phyloP scores from a whole-genome alignment of 208 protist species.

The Angomonas ambiguus region DNA sequence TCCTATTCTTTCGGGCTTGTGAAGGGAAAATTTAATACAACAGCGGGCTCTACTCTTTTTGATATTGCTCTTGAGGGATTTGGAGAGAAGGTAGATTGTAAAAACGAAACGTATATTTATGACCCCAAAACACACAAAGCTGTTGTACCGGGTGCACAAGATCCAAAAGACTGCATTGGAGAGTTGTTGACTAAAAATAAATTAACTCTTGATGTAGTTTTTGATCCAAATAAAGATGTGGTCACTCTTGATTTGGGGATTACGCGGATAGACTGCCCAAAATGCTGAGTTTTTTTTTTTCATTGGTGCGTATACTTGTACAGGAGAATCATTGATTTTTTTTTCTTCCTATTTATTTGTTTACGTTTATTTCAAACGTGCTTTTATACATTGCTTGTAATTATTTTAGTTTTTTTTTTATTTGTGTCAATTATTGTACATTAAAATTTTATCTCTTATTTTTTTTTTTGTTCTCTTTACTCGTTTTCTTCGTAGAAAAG shows the following conservation, averaged over 20 bases:
- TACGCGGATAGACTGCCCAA: conserved; percentile 36
- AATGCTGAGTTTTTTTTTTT: no score
- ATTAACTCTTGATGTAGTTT: conserved; percentile 36
- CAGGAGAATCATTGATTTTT: neutral
- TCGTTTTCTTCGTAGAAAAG: neutral
- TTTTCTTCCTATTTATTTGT: neutral
- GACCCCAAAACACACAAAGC: conserved; percentile 35
- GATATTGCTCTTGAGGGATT: conserved; percentile 26
- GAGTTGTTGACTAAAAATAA: conserved; percentile 32
- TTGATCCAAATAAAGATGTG: conserved; percentile 33
- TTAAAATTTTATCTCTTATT: neutral
- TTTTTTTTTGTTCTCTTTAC: conserved; percentile 7
- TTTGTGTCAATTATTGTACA: neutral
- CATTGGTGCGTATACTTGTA: no score
- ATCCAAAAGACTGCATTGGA: conserved; percentile 70
- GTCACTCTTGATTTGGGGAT: conserved; percentile 56
- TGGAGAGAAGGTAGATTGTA: conserved; percentile 37
- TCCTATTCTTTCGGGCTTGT: conserved; percentile 4
- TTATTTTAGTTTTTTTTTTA: conserved; percentile 1
- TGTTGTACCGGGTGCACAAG: conserved; percentile 22
- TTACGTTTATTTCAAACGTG: conserved; percentile 9
- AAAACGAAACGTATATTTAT: conserved; percentile 62
- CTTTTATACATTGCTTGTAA: neutral
- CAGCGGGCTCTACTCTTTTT: neutral
- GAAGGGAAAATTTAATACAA: conserved; percentile 3